Evolutionary conservation across 768 basidiomycete species (phyloP).

Genomic region (Mycena galericulata): DNA sequence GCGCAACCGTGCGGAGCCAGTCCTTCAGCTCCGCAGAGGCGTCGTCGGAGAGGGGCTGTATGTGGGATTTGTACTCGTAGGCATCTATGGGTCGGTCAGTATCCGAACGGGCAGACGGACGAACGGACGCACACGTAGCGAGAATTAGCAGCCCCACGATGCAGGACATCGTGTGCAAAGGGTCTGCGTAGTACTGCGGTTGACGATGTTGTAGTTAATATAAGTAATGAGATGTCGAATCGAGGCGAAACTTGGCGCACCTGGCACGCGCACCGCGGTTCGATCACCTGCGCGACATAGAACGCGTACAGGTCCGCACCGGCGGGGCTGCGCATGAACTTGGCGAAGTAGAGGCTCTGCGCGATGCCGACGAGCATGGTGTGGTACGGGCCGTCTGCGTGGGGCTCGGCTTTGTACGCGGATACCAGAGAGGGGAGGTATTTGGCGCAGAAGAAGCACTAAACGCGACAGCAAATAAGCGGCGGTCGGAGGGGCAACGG

Average conservation of each 20-base stretch:
- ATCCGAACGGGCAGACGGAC: neutral
- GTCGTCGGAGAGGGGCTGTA: neutral
- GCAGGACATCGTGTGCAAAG: neutral
- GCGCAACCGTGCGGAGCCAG: neutral
- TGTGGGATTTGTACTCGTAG: conserved; percentile 6
- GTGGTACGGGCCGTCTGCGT: neutral
- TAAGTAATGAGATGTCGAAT: neutral
- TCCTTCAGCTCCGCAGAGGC: neutral
- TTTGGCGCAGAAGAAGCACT: conserved; percentile 7
- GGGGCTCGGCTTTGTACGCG: neutral
- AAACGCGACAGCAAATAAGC: neutral
- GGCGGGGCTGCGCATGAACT: neutral
- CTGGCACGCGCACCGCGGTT: neutral
- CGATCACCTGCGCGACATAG: neutral
- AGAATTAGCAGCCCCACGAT: conserved; percentile 7
- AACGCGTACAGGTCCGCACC: neutral
- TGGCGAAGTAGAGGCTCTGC: conserved; percentile 11
- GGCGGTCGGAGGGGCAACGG: neutral
- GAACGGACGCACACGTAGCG: conserved; percentile 9
- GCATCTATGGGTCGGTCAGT: neutral
- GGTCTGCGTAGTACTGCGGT: neutral
- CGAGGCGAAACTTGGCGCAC: neutral
- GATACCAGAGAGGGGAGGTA: conserved; percentile 8
- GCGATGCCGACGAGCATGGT: neutral
- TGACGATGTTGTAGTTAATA: neutral